phyloP scores from a whole-genome alignment of 78 protist species.

The Neovahlkampfia damariscottae region DNA sequence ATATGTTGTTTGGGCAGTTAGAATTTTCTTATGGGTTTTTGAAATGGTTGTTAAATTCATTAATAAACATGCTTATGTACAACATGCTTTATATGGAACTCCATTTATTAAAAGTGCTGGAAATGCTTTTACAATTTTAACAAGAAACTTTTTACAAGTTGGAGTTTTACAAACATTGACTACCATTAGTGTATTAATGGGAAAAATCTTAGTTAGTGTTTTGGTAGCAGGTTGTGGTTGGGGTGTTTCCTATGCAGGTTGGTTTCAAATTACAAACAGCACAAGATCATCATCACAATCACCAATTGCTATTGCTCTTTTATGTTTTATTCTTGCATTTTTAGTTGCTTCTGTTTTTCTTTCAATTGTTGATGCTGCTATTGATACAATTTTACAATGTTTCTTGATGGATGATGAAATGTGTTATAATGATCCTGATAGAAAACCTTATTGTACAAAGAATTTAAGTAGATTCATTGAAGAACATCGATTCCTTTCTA shows the following conservation, averaged over 20 bases:
- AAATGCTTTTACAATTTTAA: conserved; percentile 10
- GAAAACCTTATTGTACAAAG: too few species aligned
- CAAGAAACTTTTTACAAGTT: conserved; percentile 1
- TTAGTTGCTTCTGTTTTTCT: neutral
- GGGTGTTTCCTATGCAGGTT: neutral
- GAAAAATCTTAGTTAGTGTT: conserved; percentile 23
- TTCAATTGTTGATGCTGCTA: neutral
- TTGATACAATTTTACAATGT: neutral
- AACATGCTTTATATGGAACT: conserved; percentile 25
- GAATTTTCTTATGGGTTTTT: conserved; percentile 17
- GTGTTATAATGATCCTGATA: too few species aligned
- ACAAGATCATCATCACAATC: neutral
- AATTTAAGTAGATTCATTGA: too few species aligned
- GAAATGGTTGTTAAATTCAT: conserved; percentile 30
- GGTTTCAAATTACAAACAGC: neutral
- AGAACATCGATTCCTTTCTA: too few species aligned
- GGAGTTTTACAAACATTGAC: conserved; percentile 14
- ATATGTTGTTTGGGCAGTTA: neutral
- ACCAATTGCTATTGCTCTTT: neutral
- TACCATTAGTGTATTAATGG: conserved; percentile 16
- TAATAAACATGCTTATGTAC: conserved; percentile 29
- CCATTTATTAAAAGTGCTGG: conserved; percentile 15
- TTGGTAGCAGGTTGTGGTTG: neutral
- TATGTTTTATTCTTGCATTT: neutral
- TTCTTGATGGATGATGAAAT: neutral